Percentiles rank a stretch among this genome's conserved stretches.
Conservation (phyloP, 176 grass and related monocot species). For the Stipa capillata region DNA sequence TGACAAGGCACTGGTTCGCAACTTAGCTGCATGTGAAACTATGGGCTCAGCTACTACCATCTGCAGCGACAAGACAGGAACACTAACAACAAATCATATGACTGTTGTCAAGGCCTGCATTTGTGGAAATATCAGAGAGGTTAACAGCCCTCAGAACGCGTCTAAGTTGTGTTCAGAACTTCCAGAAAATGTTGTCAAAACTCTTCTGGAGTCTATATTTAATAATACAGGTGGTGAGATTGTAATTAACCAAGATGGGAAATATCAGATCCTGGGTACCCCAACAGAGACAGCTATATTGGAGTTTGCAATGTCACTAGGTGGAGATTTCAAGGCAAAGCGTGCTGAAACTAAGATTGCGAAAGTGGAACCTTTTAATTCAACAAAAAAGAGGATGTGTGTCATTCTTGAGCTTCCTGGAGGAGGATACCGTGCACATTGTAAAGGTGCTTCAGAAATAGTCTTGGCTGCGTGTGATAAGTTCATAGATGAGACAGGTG, state of each 20-base stretch:
- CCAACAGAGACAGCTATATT: slow-evolving; percentile 89
- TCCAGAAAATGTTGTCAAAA: slow-evolving; percentile 49
- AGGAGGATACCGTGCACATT: slow-evolving; percentile 58
- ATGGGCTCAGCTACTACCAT: slow-evolving; percentile 98
- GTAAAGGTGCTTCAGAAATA: slow-evolving; percentile 98
- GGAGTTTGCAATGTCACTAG: slow-evolving; percentile 82
- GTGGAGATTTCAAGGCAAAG: slow-evolving; percentile 74
- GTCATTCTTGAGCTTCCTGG: slow-evolving; percentile 71
- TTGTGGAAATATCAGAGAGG: slow-evolving; percentile 59
- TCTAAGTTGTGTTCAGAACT: slow-evolving; percentile 62
- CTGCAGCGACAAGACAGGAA: slow-evolving; percentile 96
- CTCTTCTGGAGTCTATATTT: slow-evolving; percentile 84
- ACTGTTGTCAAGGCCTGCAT: slow-evolving; percentile 90
- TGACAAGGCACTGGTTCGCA: slow-evolving; percentile 86
- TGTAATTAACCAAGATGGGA: slow-evolving; percentile 59
- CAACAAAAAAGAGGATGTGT: slow-evolving; percentile 90
- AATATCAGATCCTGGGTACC: slow-evolving; percentile 76
- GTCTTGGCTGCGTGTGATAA: slow-evolving; percentile 73
- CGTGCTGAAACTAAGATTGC: slow-evolving; percentile 58
- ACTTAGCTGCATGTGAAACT: slow-evolving; percentile 96
- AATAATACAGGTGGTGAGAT: slow-evolving; percentile 94
- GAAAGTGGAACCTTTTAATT: slow-evolving; percentile 98
- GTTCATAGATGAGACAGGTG: slow-evolving; percentile 63
- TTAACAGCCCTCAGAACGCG: slow-evolving; percentile 35
- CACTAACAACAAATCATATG: slow-evolving; percentile 94